Evolutionary conservation across 2,329 filamentous ascomycete species (phyloP), one percentile per base, ranked within the genome.

Genomic region (Pseudogymnoascus sp.): DNA sequence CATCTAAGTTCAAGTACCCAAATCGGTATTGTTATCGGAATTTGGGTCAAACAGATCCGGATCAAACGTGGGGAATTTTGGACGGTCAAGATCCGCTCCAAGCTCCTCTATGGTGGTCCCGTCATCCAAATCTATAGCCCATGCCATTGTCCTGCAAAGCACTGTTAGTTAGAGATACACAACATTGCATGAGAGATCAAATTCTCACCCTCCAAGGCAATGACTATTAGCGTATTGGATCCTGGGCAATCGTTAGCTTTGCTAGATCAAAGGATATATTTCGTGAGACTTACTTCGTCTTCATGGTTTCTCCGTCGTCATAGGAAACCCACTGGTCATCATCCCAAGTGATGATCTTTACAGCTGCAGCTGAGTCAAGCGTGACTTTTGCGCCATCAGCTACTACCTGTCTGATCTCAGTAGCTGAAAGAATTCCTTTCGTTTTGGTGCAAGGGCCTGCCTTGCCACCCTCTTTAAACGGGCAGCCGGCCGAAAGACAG

Each of bases 291-390:
- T 53, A 20, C 47, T 53, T 53, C 15, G 6, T 53, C 15, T 53
- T 53, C 47, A 53, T 53, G 28, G 47, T 53, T 33, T 53, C 47
- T 6, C 53, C 50, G 20, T 64, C 59, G 58, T 64, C 59, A 43
- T 53, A 60, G 50, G 38, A 25, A 11, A 76, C 70, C 75, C 73
- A 78, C 60, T 77, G 71, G 62, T 76, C 65, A 1, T 58, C 61
- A 53, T 72, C 66, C 67, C 66, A 76, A 1, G 64, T 68, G 18
- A 75, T 60, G 11, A 69, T 69, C 61, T 75, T 72, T 14, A 75
- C 71, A 1, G 59, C 69, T 8, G 66, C 65, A 6, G 66, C 61
- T 38, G 71, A 64, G 18, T 75, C 69, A 20, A 69, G 62, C 5
- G 62, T 62, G 1, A 50, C 22, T 33, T 67, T 67, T 6, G 60